These are phyloP conservation scores for Pythium graminicola DNA, from an alignment of 352 stramenopile species.

Conservation along the genomic window DNA sequence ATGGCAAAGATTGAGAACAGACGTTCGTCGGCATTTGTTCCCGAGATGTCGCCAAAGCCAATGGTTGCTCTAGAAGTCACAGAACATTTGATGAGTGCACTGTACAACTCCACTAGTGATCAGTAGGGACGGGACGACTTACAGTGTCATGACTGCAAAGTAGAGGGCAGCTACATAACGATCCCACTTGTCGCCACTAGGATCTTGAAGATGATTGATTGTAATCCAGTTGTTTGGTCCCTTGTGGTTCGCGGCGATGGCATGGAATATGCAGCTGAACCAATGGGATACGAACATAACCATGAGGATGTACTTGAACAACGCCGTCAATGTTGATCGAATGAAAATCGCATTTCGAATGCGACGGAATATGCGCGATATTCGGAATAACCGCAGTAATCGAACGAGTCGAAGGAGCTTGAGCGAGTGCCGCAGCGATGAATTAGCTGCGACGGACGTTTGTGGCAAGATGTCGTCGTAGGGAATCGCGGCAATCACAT, in stretches of 20 bases:
- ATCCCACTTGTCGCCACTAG: conserved; percentile 35
- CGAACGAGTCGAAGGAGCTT: conserved; percentile 56
- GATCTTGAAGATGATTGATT: conserved; percentile 29
- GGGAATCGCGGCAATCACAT: conserved; percentile 34
- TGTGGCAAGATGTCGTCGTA: conserved; percentile 36
- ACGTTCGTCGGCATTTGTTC: conserved; percentile 43
- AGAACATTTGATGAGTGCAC: too few species aligned
- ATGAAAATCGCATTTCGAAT: conserved; percentile 68
- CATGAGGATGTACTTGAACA: conserved; percentile 64
- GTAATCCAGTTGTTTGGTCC: conserved; percentile 35
- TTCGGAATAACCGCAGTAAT: conserved; percentile 56
- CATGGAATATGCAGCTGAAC: conserved; percentile 64
- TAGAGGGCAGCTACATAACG: conserved; percentile 66
- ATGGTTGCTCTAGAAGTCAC: conserved; percentile 54
- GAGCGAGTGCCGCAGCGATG: conserved; percentile 34
- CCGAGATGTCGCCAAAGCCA: conserved; percentile 46
- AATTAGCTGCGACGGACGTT: conserved; percentile 20
- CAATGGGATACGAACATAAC: conserved; percentile 67
- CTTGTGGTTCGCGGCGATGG: conserved; percentile 29
- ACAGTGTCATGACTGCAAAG: conserved; percentile 68
- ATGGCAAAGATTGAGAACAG: conserved; percentile 69
- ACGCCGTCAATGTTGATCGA: conserved; percentile 54
- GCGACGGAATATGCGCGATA: conserved; percentile 56
- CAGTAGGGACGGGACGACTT: too few species aligned
- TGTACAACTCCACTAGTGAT: too few species aligned